These are phyloP conservation scores for Colletotrichum tropicicola DNA, from an alignment of 2,329 filamentous ascomycete species.

Conservation along the genomic window DNA sequence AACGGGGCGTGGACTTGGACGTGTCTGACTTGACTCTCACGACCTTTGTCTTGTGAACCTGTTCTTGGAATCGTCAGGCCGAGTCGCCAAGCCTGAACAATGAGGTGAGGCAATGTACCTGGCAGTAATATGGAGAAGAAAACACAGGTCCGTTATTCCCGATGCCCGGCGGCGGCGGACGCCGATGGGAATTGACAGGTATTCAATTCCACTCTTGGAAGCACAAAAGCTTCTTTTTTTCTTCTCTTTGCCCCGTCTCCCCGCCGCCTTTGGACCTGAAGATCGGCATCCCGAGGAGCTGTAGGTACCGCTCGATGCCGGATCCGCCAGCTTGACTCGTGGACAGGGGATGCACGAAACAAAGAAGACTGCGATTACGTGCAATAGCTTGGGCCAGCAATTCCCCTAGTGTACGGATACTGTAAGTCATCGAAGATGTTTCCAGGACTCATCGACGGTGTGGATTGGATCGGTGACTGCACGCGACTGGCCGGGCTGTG, in stretches of 20 bases:
- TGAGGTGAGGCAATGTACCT: neutral
- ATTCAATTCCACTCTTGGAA: neutral
- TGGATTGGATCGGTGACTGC: conserved; percentile 8
- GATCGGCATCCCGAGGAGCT: conserved; percentile 7
- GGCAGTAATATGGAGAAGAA: neutral
- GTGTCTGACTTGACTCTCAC: conserved; percentile 14
- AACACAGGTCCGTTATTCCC: neutral
- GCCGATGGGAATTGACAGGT: conserved; percentile 13
- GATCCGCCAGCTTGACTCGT: conserved; percentile 29
- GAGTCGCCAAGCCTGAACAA: neutral
- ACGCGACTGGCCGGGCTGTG: neutral
- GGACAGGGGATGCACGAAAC: conserved; percentile 6
- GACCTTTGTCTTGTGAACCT: neutral
- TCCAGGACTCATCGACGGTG: conserved; percentile 1
- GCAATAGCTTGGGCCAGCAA: neutral
- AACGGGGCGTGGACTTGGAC: neutral
- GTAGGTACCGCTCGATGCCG: conserved; percentile 16
- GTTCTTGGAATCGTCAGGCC: neutral
- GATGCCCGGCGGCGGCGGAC: neutral
- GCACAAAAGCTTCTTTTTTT: conserved; percentile 12
- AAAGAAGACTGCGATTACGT: conserved; percentile 14
- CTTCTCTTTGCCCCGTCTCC: neutral
- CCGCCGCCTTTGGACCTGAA: conserved; percentile 6
- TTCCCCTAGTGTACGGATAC: too few species aligned
- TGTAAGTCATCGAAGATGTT: conserved; percentile 11